These are phyloP conservation scores for Dipteronia dyeriana DNA, from an alignment of 345 rosid species.

Conservation along the genomic window DNA sequence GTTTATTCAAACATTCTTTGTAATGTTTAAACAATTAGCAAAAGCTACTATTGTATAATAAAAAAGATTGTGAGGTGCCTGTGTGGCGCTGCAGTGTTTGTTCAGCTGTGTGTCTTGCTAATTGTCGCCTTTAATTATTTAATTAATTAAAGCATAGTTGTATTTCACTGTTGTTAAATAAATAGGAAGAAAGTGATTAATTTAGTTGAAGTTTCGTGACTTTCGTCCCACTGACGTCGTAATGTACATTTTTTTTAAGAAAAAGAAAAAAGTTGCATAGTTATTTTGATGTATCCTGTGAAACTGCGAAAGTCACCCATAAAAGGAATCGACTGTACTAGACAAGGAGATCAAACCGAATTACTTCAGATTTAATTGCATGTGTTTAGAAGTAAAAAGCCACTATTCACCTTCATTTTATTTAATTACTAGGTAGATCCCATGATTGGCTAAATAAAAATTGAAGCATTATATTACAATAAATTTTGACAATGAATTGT, in stretches of 20 bases:
- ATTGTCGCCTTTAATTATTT: neutral
- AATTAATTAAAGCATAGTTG: neutral
- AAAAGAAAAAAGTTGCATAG: neutral
- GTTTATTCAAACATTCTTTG: no score
- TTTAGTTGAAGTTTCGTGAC: neutral
- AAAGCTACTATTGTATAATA: neutral
- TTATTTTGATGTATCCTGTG: neutral
- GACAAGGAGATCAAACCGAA: neutral
- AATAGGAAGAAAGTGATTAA: neutral
- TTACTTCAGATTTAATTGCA: no score
- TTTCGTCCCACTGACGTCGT: neutral
- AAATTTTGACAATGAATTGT: no score
- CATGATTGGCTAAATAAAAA: no score
- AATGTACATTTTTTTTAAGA: no score
- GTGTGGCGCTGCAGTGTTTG: neutral
- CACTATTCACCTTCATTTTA: no score
- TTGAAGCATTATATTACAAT: no score
- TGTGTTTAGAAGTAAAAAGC: no score
- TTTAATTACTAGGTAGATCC: no score
- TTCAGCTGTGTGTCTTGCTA: neutral
- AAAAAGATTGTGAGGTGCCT: no score
- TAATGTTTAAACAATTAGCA: no score
- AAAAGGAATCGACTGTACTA: neutral
- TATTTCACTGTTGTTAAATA: neutral
- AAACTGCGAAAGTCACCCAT: neutral